Conservation (phyloP, 306 rosid genomes). For the Vigna nakashimae region DNA sequence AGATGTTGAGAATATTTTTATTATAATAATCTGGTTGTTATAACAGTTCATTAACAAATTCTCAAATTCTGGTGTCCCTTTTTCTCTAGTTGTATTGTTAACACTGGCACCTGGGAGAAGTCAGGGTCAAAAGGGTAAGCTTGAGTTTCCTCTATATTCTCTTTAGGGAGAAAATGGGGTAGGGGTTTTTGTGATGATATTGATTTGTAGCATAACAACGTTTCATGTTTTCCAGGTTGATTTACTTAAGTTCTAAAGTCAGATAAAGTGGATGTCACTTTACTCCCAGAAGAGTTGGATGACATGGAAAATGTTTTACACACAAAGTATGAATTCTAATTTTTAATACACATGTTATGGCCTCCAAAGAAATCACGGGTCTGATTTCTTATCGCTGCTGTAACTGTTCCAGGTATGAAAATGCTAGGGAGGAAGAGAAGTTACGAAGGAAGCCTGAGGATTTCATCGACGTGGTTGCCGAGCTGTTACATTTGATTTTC, state of each 20-base stretch:
- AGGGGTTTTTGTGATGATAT: constrained; percentile 4
- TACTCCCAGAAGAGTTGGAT: constrained; percentile 93
- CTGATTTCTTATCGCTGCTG: constrained; percentile 32
- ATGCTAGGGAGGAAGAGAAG: constrained; percentile 97
- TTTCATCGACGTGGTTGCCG: constrained; percentile 97
- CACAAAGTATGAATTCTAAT: constrained; percentile 59
- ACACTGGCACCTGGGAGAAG: constrained; percentile 74
- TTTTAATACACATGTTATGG: background rate
- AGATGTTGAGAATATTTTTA: no score
- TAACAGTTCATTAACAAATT: no score
- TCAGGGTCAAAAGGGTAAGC: constrained; percentile 71
- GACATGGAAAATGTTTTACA: constrained; percentile 85
- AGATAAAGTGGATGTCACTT: constrained; percentile 88
- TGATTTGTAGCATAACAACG: background rate
- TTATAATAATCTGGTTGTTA: no score
- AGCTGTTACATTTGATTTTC: constrained; percentile 56
- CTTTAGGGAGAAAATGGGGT: background rate
- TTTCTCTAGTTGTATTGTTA: constrained; percentile 55
- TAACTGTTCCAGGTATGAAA: constrained; percentile 70
- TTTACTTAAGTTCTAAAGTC: constrained; percentile 87
- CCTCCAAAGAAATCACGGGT: background rate
- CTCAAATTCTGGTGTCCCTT: no score
- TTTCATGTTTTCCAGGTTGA: constrained; percentile 72
- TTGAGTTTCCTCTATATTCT: background rate
- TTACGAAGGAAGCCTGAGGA: constrained; percentile 85